Conservation (phyloP, 352 stramenopile species). For the Globisporangium splendens region DNA sequence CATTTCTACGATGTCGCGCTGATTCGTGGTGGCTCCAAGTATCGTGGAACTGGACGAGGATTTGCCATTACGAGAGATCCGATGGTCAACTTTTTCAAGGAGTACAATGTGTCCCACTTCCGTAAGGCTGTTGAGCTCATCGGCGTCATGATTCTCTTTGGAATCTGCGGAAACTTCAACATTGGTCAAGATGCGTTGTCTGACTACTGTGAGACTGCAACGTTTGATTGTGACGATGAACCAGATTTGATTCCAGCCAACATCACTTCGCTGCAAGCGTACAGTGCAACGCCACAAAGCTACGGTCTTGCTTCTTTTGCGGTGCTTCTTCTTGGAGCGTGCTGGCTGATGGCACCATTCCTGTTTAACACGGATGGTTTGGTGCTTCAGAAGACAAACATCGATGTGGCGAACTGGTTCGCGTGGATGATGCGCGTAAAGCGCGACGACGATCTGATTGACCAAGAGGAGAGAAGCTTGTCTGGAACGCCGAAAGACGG, state of each 20-base stretch:
- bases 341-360: conserved; percentile 82
- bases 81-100: conserved; percentile 88
- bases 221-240: conserved; percentile 41
- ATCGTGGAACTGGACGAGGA: conserved; percentile 79
- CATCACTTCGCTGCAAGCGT: conserved; percentile 62
- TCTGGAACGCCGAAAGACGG: conserved; percentile 54
- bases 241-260: conserved; percentile 57
- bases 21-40: conserved; percentile 82
- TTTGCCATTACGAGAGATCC: conserved; percentile 85
- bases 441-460: conserved; percentile 29
- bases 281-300: conserved; percentile 55
- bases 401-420: conserved; percentile 82
- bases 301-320: conserved; percentile 82
- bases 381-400: conserved; percentile 76
- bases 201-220: conserved; percentile 41
- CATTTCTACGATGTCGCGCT: conserved; percentile 86
- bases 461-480: conserved; percentile 29
- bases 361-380: conserved; percentile 89
- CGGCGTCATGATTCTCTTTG: conserved; percentile 80
- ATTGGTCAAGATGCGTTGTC: conserved; percentile 43
- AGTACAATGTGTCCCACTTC: conserved; percentile 85
- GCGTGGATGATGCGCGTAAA: conserved; percentile 82
- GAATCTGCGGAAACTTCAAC: conserved; percentile 73
- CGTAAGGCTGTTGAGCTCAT: conserved; percentile 87
- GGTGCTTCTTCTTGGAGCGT: conserved; percentile 74